Conservation (phyloP, 345 rosid genomes). For the Eucalyptus shirleyi region DNA sequence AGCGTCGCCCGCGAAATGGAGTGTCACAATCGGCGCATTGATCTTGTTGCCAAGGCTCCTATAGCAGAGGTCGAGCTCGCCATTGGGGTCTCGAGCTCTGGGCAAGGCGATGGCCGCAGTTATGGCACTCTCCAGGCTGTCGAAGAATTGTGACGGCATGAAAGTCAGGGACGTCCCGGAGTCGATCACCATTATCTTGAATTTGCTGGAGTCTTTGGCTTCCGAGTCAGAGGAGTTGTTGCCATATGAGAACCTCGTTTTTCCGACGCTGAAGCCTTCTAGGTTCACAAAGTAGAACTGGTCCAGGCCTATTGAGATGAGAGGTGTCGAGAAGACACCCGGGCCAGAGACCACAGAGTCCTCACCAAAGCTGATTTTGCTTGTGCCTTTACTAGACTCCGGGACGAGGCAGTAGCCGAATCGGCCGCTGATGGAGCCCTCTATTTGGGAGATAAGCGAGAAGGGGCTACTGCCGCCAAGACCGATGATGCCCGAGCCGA, state of each 20-base stretch:
- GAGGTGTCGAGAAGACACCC: slow-evolving; percentile 15
- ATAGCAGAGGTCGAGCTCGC: neutral
- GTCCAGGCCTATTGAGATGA: slow-evolving; percentile 5
- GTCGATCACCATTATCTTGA: slow-evolving; percentile 46
- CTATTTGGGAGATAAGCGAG: neutral
- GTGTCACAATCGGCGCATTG: slow-evolving; percentile 23
- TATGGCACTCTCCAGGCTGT: slow-evolving; percentile 1
- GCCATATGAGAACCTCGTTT: neutral
- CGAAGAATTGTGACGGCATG: slow-evolving; percentile 15
- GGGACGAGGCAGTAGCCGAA: neutral
- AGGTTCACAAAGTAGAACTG: slow-evolving; percentile 35
- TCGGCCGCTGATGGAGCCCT: neutral
- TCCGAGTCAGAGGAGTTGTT: neutral
- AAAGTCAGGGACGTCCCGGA: slow-evolving; percentile 48
- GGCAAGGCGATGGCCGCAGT: slow-evolving; percentile 4
- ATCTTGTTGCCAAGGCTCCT: slow-evolving; percentile 2
- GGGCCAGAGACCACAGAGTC: neutral
- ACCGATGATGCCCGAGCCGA: neutral
- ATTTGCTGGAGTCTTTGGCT: neutral
- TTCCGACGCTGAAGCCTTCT: slow-evolving; percentile 47
- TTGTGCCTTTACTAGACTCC: neutral
- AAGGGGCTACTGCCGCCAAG: neutral
- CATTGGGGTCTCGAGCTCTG: slow-evolving; percentile 11
- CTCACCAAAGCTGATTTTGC: neutral
- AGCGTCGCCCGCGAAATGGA: slow-evolving; percentile 29